Evolutionary conservation across 805 yeast genomes (phyloP), one percentile per base, ranked within the genome.

Genomic region (Sugiyamaella lignohabitans): DNA sequence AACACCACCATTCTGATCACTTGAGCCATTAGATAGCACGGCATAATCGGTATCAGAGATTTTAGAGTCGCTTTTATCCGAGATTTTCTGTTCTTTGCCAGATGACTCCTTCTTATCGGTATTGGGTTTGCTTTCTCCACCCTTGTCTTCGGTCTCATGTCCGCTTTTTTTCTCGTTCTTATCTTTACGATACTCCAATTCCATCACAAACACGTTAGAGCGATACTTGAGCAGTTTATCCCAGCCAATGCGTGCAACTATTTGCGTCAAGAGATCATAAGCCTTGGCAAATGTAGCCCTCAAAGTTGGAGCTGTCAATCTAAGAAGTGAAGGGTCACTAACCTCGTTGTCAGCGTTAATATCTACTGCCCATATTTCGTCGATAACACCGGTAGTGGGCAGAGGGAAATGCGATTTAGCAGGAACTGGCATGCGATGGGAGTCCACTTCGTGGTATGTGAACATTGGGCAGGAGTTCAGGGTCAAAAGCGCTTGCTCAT

Each of bases 161-260:
- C 18, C 47, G 18, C 14, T 55, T 46, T 10, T 23, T 19, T 40
- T 1, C 58, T 45, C n/a, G 47, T 47, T 3, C 36, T 62, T 59
- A 4, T 60, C 48, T 32, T 58, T 62, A 51, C 73, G 72, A 55
- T 79, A 79, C 59, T 84, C 91, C 36, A 75, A 79, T 57, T 80
- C 86, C 88, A 91, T 91, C 6, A 87, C 78, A 65, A 91, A 91
- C 0, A 84, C 80, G 17, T 72, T 67, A 1, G 88, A 78, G 49
- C 96, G 77, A 34, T 81, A 59, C 47, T 71, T 69, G 53, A 89
- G 71, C 30, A 87, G 63, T 30, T 74, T 76, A 55, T 86, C 87
- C 98, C 98, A 91, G 3, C 96, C 96, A 36, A 81, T 69, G 20
- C 72, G 66, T 17, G 81, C 74, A 2, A 81, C 78, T 53, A 93